Base-by-base conservation (phyloP, 2,329 filamentous ascomycete species). In the Lecanicillium sp. region DNA sequence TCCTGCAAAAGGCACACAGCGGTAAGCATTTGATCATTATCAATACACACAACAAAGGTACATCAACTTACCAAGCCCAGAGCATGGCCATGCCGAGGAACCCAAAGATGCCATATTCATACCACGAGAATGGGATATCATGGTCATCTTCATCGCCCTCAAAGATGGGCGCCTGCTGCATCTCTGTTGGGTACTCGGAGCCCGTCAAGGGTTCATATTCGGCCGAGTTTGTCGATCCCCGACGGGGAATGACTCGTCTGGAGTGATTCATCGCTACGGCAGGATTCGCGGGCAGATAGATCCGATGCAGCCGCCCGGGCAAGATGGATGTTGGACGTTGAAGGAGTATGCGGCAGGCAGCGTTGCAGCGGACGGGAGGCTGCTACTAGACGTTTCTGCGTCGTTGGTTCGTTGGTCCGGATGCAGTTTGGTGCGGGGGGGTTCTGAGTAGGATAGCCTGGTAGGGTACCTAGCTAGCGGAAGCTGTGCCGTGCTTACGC, bases 41-140 rank as follows among this genome's bases (percentile, higher is more conserved):
- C n/a, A n/a, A n/a, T n/a, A n/a, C 22, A 25, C 16, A 9, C 8
- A 34, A 13, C 5, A 25, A 35, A 17, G 15, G 15, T 37, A 36
- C 39, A 33, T 17, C 42, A 35, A 52, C 75, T 50, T 75, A 94
- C 90, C 90, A 96, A 40, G 90, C 88, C 90, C 90, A 96, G 32
- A 96, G 72, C 92, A 96, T 96, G 37, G 89, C 85, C 41, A 95
- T 72, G 36, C 92, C 92, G 18, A 96, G 68, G 36, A 95, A 65
- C 40, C 83, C 68, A 60, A 96, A 96, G 55, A 95, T 81, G 50
- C 64, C 67, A 62, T 96, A 98, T 58, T 94, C 85, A 27, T 85
- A 55, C 79, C 84, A 88, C 45, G 87, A 94, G 64, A 95, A 95
- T 14, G 70, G 68, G 12, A 28, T 16, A 9, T 2, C 13, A 16